These are phyloP conservation scores for Phytophthora cactorum DNA, from an alignment of 352 stramenopile species.

Conservation along the genomic window DNA sequence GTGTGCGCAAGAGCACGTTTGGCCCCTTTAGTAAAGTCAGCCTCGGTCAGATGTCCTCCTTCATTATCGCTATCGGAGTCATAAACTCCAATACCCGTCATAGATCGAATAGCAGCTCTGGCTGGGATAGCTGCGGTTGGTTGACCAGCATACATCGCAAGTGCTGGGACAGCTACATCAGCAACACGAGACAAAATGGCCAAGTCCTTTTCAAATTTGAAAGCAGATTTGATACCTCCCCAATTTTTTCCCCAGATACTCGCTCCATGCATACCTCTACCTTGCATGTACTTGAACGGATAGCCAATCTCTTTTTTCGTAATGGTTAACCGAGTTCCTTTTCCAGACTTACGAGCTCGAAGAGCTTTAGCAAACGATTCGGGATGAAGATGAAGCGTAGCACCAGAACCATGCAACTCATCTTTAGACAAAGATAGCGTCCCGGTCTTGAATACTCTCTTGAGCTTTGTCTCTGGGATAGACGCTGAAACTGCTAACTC, in stretches of 20 bases:
- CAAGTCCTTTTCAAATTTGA: background rate
- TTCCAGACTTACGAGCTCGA: background rate
- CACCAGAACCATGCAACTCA: background rate
- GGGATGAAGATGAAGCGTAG: conserved; percentile 5
- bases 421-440: conserved; percentile 7
- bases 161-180: background rate
- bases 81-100: background rate
- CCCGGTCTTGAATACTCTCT: conserved; percentile 4
- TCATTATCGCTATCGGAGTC: background rate
- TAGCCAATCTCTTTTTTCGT: too few species aligned
- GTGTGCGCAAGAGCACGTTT: background rate
- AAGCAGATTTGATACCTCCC: background rate
- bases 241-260: background rate
- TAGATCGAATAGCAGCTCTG: background rate
- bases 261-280: background rate
- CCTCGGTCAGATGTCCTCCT: background rate
- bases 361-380: background rate
- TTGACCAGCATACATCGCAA: background rate
- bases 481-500: conserved; percentile 5
- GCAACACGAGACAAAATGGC: background rate
- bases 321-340: background rate
- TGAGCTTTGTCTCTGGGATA: conserved; percentile 3
- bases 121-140: background rate
- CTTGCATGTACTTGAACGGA: too few species aligned
- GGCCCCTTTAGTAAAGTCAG: conserved; percentile 5